Percentiles rank a stretch among this genome's conserved stretches.
Evolutionary conservation across 2,329 filamentous ascomycete species (phyloP).

Genomic region (Cladophialophora psammophila): DNA sequence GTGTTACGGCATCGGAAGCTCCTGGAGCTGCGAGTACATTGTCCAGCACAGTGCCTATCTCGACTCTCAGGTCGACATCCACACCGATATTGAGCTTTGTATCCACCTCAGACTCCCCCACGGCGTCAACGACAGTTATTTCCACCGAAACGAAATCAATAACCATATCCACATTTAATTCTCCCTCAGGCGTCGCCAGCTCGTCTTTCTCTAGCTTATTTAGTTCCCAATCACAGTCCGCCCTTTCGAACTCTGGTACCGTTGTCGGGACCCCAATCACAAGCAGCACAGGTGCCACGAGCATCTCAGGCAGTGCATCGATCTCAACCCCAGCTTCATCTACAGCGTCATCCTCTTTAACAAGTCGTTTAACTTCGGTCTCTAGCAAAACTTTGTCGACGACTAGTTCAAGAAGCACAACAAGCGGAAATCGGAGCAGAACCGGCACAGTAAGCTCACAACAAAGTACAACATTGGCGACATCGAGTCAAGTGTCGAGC

Average conservation of each 20-base stretch:
- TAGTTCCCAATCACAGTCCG: background rate
- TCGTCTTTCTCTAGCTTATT: background rate
- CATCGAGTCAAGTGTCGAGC: constrained; percentile 15
- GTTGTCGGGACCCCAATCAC: background rate
- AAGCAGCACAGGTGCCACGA: constrained; percentile 11
- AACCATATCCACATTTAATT: background rate
- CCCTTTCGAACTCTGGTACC: background rate
- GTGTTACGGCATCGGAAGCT: background rate
- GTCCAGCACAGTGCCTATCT: background rate
- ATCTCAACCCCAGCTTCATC: background rate
- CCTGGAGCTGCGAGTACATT: background rate
- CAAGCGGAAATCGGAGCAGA: background rate
- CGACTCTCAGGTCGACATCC: background rate
- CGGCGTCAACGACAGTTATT: background rate
- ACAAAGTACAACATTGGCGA: constrained; percentile 17
- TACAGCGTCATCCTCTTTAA: background rate
- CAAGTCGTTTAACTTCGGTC: background rate
- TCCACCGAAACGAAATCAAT: background rate
- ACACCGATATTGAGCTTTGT: background rate
- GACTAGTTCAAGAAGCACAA: background rate
- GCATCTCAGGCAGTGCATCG: background rate
- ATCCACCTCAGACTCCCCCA: background rate
- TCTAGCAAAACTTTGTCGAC: constrained; percentile 5
- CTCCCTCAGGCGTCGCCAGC: background rate
- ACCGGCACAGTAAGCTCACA: background rate